phyloP scores from a whole-genome alignment of 805 yeast genomes.

The Pichia sporocuriosa region DNA sequence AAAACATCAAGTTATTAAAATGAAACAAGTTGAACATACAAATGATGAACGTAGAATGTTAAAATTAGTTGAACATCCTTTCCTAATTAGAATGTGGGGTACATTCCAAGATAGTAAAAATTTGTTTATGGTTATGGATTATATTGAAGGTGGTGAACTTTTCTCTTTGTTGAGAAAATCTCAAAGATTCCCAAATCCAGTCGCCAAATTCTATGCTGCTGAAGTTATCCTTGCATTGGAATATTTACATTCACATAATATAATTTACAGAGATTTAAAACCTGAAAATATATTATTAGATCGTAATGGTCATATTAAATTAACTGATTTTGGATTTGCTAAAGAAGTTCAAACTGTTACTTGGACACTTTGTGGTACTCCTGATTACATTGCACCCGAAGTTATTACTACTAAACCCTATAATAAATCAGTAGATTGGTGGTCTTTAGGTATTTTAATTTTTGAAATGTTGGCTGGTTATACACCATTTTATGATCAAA shows the following conservation, averaged over 20 bases:
- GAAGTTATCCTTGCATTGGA: slow-evolving; percentile 54
- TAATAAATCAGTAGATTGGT: slow-evolving; percentile 60
- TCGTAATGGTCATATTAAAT: slow-evolving; percentile 53
- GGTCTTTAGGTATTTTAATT: slow-evolving; percentile 56
- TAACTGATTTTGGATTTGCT: slow-evolving; percentile 59
- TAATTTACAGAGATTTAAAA: slow-evolving; percentile 53
- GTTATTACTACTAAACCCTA: slow-evolving; percentile 59
- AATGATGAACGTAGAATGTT: slow-evolving; percentile 57
- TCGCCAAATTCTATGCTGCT: slow-evolving; percentile 58
- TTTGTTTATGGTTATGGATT: slow-evolving; percentile 58
- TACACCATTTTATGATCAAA: slow-evolving; percentile 56
- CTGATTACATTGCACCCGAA: slow-evolving; percentile 60
- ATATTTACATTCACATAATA: slow-evolving; percentile 51
- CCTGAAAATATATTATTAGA: slow-evolving; percentile 56
- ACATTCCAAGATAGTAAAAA: slow-evolving; percentile 53
- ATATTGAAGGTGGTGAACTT: slow-evolving; percentile 58
- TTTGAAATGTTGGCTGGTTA: slow-evolving; percentile 58
- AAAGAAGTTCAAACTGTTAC: slow-evolving; percentile 55
- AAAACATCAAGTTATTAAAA: slow-evolving; percentile 50
- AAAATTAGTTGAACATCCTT: slow-evolving; percentile 52
- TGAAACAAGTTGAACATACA: slow-evolving; percentile 60
- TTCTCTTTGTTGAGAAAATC: slow-evolving; percentile 50
- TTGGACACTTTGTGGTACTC: slow-evolving; percentile 58
- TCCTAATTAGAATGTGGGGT: slow-evolving; percentile 61
- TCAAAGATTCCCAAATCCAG: slow-evolving; percentile 55